Evolutionary conservation across 768 basidiomycete species (phyloP), one percentile per base, ranked within the genome.

Genomic region (Mycena leptocephala): DNA sequence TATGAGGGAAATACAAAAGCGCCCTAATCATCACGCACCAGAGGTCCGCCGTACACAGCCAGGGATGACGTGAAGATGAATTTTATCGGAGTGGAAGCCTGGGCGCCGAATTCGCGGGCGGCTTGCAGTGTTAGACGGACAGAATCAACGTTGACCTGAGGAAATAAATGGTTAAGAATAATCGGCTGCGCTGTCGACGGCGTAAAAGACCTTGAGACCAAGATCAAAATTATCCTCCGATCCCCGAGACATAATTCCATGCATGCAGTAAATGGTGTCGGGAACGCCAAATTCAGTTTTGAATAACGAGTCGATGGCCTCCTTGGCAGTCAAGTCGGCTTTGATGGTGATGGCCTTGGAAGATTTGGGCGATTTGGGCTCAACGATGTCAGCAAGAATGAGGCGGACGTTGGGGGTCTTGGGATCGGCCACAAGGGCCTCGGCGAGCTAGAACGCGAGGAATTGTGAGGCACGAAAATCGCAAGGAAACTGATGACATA

Each of bases 171-270:
- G n/a, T n/a, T n/a, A n/a, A n/a, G n/a, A n/a, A n/a, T n/a, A n/a
- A n/a, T n/a, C n/a, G n/a, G n/a, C n/a, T n/a, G n/a, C n/a, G n/a
- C n/a, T n/a, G n/a, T n/a, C n/a, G n/a, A n/a, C n/a, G n/a, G n/a
- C n/a, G 13, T 8, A 4, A 63, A 37, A 22, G 11, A 87, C 89
- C 83, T 89, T 87, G 30, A 89, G 72, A n/a, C 90, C 91, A 1
- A 92, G 79, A 51, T 90, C 89, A 80, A 93, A 92, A 76, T 91
- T 87, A 72, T 90, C 89, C 80, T 93, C 92, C 20, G 90, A 87
- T 41, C 90, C 90, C 20, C 91, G 89, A 30, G 91, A 92, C 92
- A 93, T 92, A 78, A 92, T 91, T 2, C 92, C 92, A 79, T 90
- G 89, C 30, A 90, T 81, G 71, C 88, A 89, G 76, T 90, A 90